phyloP scores from a whole-genome alignment of 441 rosid species.

The Syzygium malaccense region DNA sequence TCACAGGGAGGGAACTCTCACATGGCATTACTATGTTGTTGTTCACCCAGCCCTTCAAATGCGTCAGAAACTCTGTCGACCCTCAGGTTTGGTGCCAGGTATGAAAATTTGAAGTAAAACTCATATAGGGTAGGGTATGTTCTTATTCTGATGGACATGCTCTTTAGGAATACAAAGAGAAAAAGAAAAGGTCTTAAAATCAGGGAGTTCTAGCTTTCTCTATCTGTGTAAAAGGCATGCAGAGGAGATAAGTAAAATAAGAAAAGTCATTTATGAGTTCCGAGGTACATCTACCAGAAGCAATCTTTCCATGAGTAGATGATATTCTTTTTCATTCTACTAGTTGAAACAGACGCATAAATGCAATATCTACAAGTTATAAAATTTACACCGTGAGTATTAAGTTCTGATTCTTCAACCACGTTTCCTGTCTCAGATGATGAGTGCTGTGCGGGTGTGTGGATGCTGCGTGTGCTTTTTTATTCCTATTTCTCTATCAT shows the following conservation, averaged over 20 bases:
- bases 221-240: neutral
- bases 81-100: constrained; percentile 88
- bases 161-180: neutral
- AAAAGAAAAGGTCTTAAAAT: neutral
- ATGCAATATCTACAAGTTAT: neutral
- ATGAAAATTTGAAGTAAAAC: neutral
- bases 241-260: neutral
- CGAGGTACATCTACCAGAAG: neutral
- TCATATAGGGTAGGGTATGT: neutral
- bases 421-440: neutral
- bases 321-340: neutral
- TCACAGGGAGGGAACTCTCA: constrained; percentile 76
- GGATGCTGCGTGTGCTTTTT: neutral
- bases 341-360: neutral
- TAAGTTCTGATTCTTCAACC: neutral
- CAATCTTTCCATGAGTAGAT: neutral
- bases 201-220: neutral
- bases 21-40: constrained; percentile 75
- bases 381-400: neutral
- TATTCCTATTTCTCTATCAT: neutral
- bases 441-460: neutral
- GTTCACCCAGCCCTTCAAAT: constrained; percentile 77
- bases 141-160: neutral
- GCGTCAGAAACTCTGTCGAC: constrained; percentile 78
- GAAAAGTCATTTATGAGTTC: neutral